Evolutionary conservation across 345 rosid species (phyloP).

Genomic region (Orychophragmus violaceus): DNA sequence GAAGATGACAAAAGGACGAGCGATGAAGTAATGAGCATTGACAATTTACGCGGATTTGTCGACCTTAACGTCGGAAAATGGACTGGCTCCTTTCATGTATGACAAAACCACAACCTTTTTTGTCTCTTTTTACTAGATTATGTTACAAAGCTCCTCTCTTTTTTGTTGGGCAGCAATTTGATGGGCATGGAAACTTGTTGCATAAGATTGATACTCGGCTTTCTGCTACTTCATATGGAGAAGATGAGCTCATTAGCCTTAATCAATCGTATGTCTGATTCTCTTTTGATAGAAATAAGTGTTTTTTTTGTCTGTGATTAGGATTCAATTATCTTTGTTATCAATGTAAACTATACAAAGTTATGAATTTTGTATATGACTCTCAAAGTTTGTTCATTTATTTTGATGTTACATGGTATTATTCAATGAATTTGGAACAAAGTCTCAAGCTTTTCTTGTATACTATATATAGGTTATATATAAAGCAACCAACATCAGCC

Average conservation of each 20-base stretch:
- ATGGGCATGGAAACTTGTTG: conserved; percentile 55
- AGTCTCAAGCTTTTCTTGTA: not conserved
- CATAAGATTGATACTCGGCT: conserved; percentile 69
- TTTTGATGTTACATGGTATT: not conserved
- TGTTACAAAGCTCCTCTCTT: not conserved
- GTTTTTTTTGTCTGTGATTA: no score
- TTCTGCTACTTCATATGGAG: conserved; percentile 75
- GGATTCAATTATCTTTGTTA: no score
- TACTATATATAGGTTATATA: conserved; percentile 48
- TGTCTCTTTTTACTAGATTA: not conserved
- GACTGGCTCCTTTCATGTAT: conserved; percentile 76
- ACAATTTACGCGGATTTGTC: conserved; percentile 62
- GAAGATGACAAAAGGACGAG: conserved; percentile 28
- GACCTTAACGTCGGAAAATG: conserved; percentile 70
- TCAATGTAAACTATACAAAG: not conserved
- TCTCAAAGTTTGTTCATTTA: not conserved
- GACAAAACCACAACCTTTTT: not conserved
- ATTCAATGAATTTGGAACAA: not conserved
- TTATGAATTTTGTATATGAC: not conserved
- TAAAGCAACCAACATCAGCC: conserved; percentile 60
- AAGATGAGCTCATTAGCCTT: conserved; percentile 78
- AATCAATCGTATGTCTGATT: conserved; percentile 81
- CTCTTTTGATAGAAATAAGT: no score
- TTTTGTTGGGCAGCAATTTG: conserved; percentile 73
- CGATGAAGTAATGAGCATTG: conserved; percentile 62